phyloP scores from a whole-genome alignment of 805 yeast genomes.

The Nakazawaea sp. region DNA sequence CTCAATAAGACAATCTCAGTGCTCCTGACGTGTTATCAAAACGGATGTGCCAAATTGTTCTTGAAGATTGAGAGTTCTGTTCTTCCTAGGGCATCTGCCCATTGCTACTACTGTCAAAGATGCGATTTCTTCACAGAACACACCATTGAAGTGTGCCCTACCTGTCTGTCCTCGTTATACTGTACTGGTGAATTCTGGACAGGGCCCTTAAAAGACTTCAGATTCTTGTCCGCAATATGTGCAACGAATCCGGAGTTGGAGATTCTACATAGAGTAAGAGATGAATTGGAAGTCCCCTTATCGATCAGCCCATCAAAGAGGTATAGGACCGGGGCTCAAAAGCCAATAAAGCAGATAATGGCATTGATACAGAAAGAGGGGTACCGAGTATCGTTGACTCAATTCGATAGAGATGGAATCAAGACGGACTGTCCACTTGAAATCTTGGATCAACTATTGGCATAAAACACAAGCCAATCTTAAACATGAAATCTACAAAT shows the following conservation, averaged over 20 bases:
- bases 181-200: conserved; percentile 1
- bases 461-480: too few relatives aligned
- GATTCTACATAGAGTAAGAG: too few relatives aligned
- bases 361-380: not conserved
- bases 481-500: too few relatives aligned
- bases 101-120: not conserved
- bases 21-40: too few relatives aligned
- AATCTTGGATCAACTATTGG: not conserved
- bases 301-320: conserved; percentile 1
- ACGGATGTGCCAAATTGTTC: too few relatives aligned
- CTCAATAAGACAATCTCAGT: too few relatives aligned
- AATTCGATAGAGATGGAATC: not conserved
- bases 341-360: not conserved
- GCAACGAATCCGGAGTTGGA: too few relatives aligned
- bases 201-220: not conserved
- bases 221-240: not conserved
- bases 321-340: not conserved
- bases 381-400: not conserved
- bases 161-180: not conserved
- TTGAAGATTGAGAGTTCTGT: too few relatives aligned
- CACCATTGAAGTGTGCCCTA: not conserved
- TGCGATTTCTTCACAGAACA: conserved; percentile 4
- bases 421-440: conserved; percentile 6
- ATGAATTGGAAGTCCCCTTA: conserved; percentile 1
- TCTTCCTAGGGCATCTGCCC: too few relatives aligned